A percentile compares a stretch with the other conserved stretches of the same genome.
These are phyloP conservation scores for Magnusiomyces magnusii DNA, from an alignment of 1,139 yeast species.

Conservation along the genomic window DNA sequence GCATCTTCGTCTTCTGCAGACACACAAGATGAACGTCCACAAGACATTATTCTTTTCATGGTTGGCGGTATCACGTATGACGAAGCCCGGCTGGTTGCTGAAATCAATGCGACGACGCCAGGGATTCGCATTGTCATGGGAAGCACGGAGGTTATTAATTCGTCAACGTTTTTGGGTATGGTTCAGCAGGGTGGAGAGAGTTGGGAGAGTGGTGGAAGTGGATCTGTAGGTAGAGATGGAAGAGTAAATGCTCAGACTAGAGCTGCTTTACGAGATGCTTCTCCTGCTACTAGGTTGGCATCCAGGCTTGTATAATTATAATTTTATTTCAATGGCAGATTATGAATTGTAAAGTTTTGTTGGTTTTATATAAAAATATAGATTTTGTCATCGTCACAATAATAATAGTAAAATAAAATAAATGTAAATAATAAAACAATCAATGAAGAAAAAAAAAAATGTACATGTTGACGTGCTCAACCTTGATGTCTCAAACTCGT, in stretches of 20 bases:
- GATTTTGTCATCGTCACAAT: background rate
- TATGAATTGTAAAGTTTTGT: background rate
- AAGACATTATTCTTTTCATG: conserved; percentile 71
- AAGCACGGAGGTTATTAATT: conserved; percentile 62
- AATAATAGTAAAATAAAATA: background rate
- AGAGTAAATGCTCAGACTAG: conserved; percentile 6
- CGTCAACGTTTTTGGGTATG: conserved; percentile 45
- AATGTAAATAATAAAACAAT: background rate
- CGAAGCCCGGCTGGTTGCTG: conserved; percentile 76
- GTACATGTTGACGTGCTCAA: background rate
- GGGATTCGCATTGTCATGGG: conserved; percentile 62
- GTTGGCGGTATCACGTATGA: conserved; percentile 92
- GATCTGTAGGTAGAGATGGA: background rate
- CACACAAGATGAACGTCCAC: conserved; percentile 38
- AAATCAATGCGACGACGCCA: conserved; percentile 49
- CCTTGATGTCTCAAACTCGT: background rate
- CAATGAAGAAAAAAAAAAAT: background rate
- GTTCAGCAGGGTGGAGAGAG: conserved; percentile 23
- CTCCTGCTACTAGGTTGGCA: conserved; percentile 10
- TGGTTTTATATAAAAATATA: too few species aligned
- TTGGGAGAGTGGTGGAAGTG: conserved; percentile 17
- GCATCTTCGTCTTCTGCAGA: conserved; percentile 21
- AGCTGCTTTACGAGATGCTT: conserved; percentile 19
- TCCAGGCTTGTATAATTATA: background rate
- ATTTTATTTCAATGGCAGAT: background rate